Evolutionary conservation across 2,329 filamentous ascomycete species (phyloP).

Genomic region (Pyrenophora seminiperda): DNA sequence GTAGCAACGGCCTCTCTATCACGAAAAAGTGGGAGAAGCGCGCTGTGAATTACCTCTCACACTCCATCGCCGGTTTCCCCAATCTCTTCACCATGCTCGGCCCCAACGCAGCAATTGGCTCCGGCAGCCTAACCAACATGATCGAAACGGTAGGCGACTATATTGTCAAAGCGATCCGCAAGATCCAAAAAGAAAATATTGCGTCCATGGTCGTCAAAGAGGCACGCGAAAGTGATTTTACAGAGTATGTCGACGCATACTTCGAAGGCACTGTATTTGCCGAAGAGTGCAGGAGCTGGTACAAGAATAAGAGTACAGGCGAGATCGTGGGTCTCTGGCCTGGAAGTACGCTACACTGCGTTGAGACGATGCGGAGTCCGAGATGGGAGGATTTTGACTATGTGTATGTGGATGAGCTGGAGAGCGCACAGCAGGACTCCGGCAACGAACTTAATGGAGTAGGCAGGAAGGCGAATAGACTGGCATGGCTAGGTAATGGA

Average conservation of each 20-base stretch:
- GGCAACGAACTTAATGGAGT: constrained; percentile 12
- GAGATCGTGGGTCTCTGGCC: constrained; percentile 45
- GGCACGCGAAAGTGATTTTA: constrained; percentile 39
- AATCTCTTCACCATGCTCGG: constrained; percentile 52
- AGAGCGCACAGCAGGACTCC: constrained; percentile 1
- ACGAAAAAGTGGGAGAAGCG: constrained; percentile 44
- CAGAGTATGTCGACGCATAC: constrained; percentile 40
- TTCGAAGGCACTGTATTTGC: constrained; percentile 42
- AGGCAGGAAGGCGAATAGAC: constrained; percentile 30
- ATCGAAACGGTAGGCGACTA: constrained; percentile 50
- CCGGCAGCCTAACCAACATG: constrained; percentile 50
- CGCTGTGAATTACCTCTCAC: constrained; percentile 38
- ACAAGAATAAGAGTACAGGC: constrained; percentile 36
- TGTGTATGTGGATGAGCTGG: constrained; percentile 30
- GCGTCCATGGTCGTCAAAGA: constrained; percentile 42
- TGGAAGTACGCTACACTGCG: constrained; percentile 39
- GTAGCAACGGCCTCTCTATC: constrained; percentile 37
- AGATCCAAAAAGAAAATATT: constrained; percentile 52
- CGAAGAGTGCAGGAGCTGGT: constrained; percentile 46
- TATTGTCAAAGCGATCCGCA: constrained; percentile 47
- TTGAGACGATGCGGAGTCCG: constrained; percentile 41
- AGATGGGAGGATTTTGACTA: constrained; percentile 47
- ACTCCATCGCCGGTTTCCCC: constrained; percentile 41
- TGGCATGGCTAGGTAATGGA: constrained; percentile 45
- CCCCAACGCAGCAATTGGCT: constrained; percentile 50